A percentile compares a stretch with the other conserved stretches of the same genome.
Evolutionary conservation across 202 grass and related monocot species (phyloP).

Genomic region (Panicum virgatum): DNA sequence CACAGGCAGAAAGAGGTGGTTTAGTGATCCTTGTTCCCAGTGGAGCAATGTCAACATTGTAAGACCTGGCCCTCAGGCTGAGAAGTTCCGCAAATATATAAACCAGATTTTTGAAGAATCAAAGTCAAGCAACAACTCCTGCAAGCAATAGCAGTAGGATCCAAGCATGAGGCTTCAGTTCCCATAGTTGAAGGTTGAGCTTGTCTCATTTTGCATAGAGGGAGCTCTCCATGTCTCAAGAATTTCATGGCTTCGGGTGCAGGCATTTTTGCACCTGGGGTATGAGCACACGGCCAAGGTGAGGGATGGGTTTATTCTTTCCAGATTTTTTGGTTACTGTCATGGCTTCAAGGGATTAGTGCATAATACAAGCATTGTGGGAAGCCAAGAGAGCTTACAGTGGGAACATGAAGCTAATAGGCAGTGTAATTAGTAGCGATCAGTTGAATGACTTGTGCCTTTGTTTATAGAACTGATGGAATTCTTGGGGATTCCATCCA

Average conservation of each 20-base stretch:
- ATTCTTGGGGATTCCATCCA: slow-evolving; percentile 43
- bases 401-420: slow-evolving; percentile 38
- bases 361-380: neutral
- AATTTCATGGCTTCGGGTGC: neutral
- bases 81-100: slow-evolving; percentile 65
- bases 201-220: slow-evolving; percentile 55
- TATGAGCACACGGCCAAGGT: slow-evolving; percentile 31
- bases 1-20: slow-evolving; percentile 72
- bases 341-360: slow-evolving; percentile 37
- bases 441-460: slow-evolving; percentile 40
- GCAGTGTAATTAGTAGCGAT: slow-evolving; percentile 59
- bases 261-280: slow-evolving; percentile 45
- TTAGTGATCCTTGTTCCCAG: slow-evolving; percentile 82
- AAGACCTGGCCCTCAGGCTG: slow-evolving; percentile 67
- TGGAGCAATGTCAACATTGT: slow-evolving; percentile 89
- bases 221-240: slow-evolving; percentile 17
- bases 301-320: slow-evolving; percentile 46
- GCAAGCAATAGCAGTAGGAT: slow-evolving; percentile 64
- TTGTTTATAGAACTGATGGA: slow-evolving; percentile 57
- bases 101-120: slow-evolving; percentile 66
- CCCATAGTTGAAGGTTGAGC: slow-evolving; percentile 16
- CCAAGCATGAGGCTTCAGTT: slow-evolving; percentile 15
- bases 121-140: slow-evolving; percentile 60
- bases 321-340: slow-evolving; percentile 38
- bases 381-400: slow-evolving; percentile 39